Conservation (phyloP, 202 grass and related monocot genomes). For the Tripidium arundinaceum region DNA sequence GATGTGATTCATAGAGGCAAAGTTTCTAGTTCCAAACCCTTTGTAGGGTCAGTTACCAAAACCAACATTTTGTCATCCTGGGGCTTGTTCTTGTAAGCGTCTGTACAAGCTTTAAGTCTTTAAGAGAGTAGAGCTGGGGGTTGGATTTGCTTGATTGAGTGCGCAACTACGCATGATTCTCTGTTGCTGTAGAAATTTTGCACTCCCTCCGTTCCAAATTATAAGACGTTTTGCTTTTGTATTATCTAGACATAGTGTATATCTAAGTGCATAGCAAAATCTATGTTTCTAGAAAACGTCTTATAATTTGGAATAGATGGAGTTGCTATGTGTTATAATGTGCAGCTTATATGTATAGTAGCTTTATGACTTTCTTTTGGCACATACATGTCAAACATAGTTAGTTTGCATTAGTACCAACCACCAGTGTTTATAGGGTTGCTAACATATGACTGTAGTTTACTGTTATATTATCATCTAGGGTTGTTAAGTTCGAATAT, state of each 20-base stretch:
- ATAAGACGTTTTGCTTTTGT: too few species aligned
- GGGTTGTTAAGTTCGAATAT: constrained; percentile 43
- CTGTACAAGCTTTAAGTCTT: neutral
- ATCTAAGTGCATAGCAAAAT: too few species aligned
- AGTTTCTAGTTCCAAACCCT: neutral
- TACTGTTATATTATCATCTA: constrained; percentile 22
- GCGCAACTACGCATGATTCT: neutral
- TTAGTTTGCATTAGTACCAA: neutral
- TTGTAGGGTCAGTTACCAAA: neutral
- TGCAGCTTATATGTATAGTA: neutral
- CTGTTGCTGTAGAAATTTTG: neutral
- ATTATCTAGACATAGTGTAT: too few species aligned
- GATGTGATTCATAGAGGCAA: neutral
- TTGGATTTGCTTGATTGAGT: neutral
- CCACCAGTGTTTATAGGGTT: neutral
- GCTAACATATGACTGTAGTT: constrained; percentile 12
- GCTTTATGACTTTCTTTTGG: neutral
- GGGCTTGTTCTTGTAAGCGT: neutral
- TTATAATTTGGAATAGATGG: too few species aligned
- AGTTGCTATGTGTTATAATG: neutral
- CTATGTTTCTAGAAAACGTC: too few species aligned
- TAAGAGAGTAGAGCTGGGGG: neutral
- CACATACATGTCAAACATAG: neutral
- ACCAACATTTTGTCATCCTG: neutral
- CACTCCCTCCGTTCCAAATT: too few species aligned